Evolutionary conservation across 148 eudicot genomes (phyloP).

Genomic region (Chenopodium quinoa): DNA sequence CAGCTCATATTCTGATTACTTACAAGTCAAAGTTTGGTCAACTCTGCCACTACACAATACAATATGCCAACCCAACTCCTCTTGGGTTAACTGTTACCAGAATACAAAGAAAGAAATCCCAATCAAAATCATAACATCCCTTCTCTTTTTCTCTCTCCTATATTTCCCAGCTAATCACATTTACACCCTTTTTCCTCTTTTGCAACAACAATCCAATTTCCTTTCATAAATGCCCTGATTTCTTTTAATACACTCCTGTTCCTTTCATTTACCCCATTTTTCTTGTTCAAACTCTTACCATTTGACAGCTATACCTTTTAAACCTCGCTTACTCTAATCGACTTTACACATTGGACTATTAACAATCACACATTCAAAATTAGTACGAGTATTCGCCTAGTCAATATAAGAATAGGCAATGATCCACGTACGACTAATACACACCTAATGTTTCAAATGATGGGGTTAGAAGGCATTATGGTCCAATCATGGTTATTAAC

Average conservation of each 20-base stretch:
- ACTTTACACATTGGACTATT: not conserved
- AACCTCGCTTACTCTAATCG: not conserved
- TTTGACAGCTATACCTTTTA: not conserved
- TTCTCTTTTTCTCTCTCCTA: not conserved
- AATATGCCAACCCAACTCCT: constrained; percentile 17
- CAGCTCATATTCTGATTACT: constrained; percentile 27
- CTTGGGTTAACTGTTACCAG: constrained; percentile 3
- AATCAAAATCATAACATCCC: not conserved
- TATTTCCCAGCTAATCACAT: not conserved
- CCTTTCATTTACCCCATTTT: constrained; percentile 19
- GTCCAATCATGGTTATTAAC: not conserved
- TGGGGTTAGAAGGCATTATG: not conserved
- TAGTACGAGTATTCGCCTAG: no score
- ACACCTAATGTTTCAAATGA: no score
- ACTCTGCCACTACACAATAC: constrained; percentile 13
- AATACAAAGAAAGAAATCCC: constrained; percentile 7
- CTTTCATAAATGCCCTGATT: constrained; percentile 9
- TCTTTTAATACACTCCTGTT: constrained; percentile 29
- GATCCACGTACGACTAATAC: no score
- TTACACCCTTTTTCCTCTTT: constrained; percentile 1
- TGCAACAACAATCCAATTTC: not conserved
- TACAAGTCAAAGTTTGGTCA: constrained; percentile 33
- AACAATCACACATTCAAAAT: not conserved
- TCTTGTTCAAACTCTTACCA: not conserved
- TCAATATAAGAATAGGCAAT: no score